phyloP scores from a whole-genome alignment of 2,329 filamentous ascomycete genomes.

The Cercospora nicotianae region DNA sequence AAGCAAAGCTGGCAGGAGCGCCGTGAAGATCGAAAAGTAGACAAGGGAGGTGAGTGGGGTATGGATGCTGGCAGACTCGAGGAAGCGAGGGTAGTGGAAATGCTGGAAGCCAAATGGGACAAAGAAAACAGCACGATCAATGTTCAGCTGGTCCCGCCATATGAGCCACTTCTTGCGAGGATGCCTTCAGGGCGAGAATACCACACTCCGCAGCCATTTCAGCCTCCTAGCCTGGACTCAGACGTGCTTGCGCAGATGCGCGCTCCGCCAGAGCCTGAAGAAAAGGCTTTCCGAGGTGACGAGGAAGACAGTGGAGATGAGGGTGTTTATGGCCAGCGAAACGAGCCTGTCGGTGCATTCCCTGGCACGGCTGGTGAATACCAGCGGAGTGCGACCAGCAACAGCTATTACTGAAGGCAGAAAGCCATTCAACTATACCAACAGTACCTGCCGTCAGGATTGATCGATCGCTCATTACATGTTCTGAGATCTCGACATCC shows the following conservation, averaged over 20 bases:
- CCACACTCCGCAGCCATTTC: slow-evolving; percentile 68
- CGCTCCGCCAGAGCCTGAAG: slow-evolving; percentile 55
- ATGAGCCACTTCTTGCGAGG: slow-evolving; percentile 68
- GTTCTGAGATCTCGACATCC: neutral
- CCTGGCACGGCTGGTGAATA: slow-evolving; percentile 47
- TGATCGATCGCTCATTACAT: neutral
- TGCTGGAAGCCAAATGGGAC: slow-evolving; percentile 84
- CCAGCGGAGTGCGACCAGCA: slow-evolving; percentile 33
- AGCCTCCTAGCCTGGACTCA: slow-evolving; percentile 63
- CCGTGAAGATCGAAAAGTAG: slow-evolving; percentile 75
- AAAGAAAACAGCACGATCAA: slow-evolving; percentile 94
- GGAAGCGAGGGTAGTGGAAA: slow-evolving; percentile 80
- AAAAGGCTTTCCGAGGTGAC: slow-evolving; percentile 45
- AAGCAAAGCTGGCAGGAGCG: slow-evolving; percentile 75
- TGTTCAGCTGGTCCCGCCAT: slow-evolving; percentile 72
- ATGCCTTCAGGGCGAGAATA: slow-evolving; percentile 90
- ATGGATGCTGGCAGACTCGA: slow-evolving; percentile 81
- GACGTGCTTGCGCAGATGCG: slow-evolving; percentile 62
- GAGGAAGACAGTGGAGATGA: slow-evolving; percentile 50
- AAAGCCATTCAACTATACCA: neutral
- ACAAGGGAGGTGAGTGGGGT: slow-evolving; percentile 72
- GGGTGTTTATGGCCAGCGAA: slow-evolving; percentile 34
- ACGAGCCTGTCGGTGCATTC: slow-evolving; percentile 51
- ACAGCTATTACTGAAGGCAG: slow-evolving; percentile 34
- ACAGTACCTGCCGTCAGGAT: neutral